Percentiles rank a stretch among this genome's conserved stretches.
phyloP scores from a whole-genome alignment of 1,284 basidiomycete genomes.

The Trichosporon faecale region DNA sequence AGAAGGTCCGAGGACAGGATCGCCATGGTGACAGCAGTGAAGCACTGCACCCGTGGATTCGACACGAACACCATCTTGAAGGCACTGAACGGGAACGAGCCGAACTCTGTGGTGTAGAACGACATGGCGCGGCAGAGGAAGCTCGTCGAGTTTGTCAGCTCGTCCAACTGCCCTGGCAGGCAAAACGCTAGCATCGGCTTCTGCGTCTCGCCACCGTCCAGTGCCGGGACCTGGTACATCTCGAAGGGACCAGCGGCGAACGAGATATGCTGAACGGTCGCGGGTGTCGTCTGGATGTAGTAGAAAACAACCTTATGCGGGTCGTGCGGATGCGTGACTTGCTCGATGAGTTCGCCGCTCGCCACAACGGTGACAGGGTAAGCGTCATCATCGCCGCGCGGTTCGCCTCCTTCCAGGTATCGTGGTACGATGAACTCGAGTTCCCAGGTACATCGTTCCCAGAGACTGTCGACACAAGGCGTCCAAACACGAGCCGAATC shows the following conservation, averaged over 20 bases:
- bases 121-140: constrained; percentile 85
- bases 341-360: constrained; percentile 86
- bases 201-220: constrained; percentile 55
- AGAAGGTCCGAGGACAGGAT: constrained; percentile 79
- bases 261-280: constrained; percentile 90
- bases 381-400: constrained; percentile 54
- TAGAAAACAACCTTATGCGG: constrained; percentile 93
- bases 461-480: constrained; percentile 89
- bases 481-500: constrained; percentile 95
- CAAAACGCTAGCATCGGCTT: constrained; percentile 91
- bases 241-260: constrained; percentile 96
- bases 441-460: constrained; percentile 99
- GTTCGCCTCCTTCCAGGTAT: constrained; percentile 65
- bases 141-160: constrained; percentile 64
- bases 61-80: constrained; percentile 97
- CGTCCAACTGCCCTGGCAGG: constrained; percentile 72
- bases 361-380: constrained; percentile 82
- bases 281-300: constrained; percentile 81
- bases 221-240: constrained; percentile 65
- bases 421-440: constrained; percentile 93
- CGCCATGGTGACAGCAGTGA: constrained; percentile 80
- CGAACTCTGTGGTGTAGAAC: constrained; percentile 87
- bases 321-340: constrained; percentile 91
- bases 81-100: constrained; percentile 93
- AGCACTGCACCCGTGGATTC: constrained; percentile 71